Conservation (phyloP, 75 land plant species). For the Adiantum capillusveneris region DNA sequence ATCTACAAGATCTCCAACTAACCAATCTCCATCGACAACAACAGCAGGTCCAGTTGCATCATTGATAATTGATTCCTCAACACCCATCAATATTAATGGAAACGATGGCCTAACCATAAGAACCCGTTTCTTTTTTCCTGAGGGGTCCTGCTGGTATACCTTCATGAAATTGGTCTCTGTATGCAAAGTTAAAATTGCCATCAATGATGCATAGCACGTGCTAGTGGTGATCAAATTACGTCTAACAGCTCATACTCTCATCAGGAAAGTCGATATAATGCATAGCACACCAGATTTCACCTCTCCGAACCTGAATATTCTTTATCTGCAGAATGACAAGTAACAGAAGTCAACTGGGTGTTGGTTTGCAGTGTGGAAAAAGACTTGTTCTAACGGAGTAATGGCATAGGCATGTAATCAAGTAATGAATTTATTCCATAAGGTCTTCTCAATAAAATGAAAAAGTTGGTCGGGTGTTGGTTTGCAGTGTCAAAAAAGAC, state of each 20-base stretch:
- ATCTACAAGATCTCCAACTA: slow-evolving; percentile 49
- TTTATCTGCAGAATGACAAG: background rate
- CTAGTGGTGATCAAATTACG: too few species aligned
- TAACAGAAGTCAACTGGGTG: background rate
- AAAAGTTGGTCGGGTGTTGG: too few species aligned
- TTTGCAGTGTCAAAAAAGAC: too few species aligned
- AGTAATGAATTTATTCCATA: too few species aligned
- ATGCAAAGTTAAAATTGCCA: background rate
- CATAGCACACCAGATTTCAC: slow-evolving; percentile 7
- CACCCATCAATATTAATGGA: background rate
- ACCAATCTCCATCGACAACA: slow-evolving; percentile 37
- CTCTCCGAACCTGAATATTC: background rate
- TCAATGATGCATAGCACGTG: too few species aligned
- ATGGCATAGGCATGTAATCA: too few species aligned
- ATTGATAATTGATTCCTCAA: background rate
- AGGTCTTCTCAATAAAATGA: too few species aligned
- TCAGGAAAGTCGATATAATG: slow-evolving; percentile 17
- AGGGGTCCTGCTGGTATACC: slow-evolving; percentile 1
- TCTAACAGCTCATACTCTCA: slow-evolving; percentile 3
- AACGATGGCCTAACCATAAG: slow-evolving; percentile 2
- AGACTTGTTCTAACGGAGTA: too few species aligned
- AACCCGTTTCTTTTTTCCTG: background rate
- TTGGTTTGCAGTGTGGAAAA: too few species aligned
- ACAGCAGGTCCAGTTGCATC: slow-evolving; percentile 15
- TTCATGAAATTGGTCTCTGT: slow-evolving; percentile 2